phyloP scores from a whole-genome alignment of 2,329 filamentous ascomycete species.

The Aureobasidium sp. region DNA sequence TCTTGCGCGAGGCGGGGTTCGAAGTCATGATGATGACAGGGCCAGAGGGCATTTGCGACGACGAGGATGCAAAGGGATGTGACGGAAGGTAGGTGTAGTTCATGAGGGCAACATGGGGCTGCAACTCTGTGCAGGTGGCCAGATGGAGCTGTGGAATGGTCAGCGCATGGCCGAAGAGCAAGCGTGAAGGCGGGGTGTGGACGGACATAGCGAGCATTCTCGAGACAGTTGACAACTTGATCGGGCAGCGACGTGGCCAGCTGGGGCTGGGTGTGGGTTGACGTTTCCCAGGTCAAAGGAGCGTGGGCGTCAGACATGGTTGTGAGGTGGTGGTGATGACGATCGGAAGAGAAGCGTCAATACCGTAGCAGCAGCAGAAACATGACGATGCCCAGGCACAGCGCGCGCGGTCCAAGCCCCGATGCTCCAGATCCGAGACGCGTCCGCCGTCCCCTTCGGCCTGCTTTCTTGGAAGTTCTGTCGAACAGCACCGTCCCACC shows the following conservation, averaged over 20 bases:
- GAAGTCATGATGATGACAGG: constrained; percentile 84
- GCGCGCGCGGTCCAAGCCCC: constrained; percentile 5
- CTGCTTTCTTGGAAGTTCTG: too few relatives aligned
- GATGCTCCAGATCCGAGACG: background rate
- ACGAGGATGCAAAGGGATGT: constrained; percentile 52
- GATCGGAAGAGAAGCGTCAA: too few relatives aligned
- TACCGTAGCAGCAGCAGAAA: too few relatives aligned
- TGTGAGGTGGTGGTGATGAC: background rate
- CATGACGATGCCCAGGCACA: constrained; percentile 14
- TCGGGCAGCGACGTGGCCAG: constrained; percentile 63
- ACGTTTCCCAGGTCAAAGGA: constrained; percentile 37
- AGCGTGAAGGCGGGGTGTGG: background rate
- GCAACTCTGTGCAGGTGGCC: constrained; percentile 75
- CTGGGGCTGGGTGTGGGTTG: constrained; percentile 65
- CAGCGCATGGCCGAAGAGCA: background rate
- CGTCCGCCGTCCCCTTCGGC: too few relatives aligned
- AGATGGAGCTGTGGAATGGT: constrained; percentile 68
- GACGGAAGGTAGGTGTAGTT: constrained; percentile 89
- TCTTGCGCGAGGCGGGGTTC: constrained; percentile 71
- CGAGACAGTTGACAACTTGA: constrained; percentile 83
- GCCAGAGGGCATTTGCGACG: constrained; percentile 42
- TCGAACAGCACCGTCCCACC: background rate
- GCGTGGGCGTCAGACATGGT: constrained; percentile 25
- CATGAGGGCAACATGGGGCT: constrained; percentile 93
- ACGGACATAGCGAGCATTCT: constrained; percentile 87